Percentiles rank a stretch among this genome's conserved stretches.
phyloP scores from a whole-genome alignment of 805 yeast genomes.

The Danielia reshetovae region DNA sequence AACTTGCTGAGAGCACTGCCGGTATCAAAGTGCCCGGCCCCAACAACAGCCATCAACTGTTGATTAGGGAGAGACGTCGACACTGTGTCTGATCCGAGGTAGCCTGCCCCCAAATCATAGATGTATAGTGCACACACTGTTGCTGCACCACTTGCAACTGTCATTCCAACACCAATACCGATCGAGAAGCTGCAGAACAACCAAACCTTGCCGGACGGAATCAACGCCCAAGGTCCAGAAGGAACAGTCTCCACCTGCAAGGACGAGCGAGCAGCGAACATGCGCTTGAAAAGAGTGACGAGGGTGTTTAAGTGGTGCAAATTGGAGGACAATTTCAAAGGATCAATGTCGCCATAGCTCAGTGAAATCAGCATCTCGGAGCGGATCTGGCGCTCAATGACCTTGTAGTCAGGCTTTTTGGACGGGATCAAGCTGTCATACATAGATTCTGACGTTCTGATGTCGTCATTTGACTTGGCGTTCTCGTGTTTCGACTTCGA shows the following conservation, averaged over 20 bases:
- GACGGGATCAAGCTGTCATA: neutral
- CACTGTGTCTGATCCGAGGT: neutral
- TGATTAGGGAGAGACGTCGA: neutral
- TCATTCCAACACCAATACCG: constrained; percentile 35
- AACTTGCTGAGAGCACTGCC: neutral
- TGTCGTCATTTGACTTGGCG: neutral
- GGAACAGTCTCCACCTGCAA: neutral
- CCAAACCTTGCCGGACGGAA: constrained; percentile 10
- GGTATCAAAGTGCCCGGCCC: neutral
- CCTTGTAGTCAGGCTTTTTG: constrained; percentile 5
- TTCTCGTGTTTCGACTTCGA: neutral
- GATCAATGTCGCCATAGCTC: constrained; percentile 23
- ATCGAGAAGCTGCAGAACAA: constrained; percentile 31
- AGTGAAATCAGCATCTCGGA: constrained; percentile 25
- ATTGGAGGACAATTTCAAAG: constrained; percentile 25
- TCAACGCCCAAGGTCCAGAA: neutral
- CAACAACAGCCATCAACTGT: constrained; percentile 1
- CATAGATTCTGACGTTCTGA: neutral
- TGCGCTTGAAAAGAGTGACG: constrained; percentile 11
- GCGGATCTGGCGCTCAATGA: constrained; percentile 5
- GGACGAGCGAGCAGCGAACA: neutral
- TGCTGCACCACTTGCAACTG: constrained; percentile 1
- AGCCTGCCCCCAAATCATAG: neutral
- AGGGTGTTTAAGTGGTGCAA: constrained; percentile 20
- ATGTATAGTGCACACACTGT: neutral